Percentiles rank a stretch among this genome's conserved stretches.
These are phyloP conservation scores for Circinella umbellata DNA, from an alignment of 371 early-diverging fungal species.

Conservation along the genomic window DNA sequence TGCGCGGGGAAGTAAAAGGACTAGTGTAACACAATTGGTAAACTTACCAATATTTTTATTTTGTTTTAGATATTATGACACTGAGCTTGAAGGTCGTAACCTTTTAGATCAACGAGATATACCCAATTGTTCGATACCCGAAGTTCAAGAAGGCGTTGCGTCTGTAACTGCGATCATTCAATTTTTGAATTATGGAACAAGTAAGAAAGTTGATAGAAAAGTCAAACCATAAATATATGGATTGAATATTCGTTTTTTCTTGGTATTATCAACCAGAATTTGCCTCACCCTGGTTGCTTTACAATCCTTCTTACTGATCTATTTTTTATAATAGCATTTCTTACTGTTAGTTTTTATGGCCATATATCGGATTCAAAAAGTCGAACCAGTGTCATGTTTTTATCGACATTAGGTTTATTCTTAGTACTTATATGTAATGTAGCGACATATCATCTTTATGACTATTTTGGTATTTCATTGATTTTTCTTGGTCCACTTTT, in stretches of 20 bases:
- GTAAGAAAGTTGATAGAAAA: slow-evolving; percentile 26
- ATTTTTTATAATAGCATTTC: slow-evolving; percentile 28
- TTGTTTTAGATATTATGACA: slow-evolving; percentile 33
- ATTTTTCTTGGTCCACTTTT: slow-evolving; percentile 41
- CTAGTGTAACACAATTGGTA: neutral
- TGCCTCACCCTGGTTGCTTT: neutral
- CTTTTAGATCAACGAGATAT: slow-evolving; percentile 11
- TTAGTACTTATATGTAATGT: slow-evolving; percentile 25
- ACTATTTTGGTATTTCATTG: slow-evolving; percentile 35
- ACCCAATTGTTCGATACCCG: slow-evolving; percentile 48
- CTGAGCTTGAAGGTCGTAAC: slow-evolving; percentile 1
- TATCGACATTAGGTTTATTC: slow-evolving; percentile 31
- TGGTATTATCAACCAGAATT: neutral
- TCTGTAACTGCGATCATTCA: slow-evolving; percentile 34
- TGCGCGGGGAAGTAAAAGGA: no score
- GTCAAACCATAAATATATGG: neutral
- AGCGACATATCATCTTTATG: slow-evolving; percentile 25
- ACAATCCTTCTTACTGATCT: neutral
- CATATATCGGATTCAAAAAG: slow-evolving; percentile 49
- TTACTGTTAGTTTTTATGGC: slow-evolving; percentile 46
- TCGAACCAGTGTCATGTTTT: slow-evolving; percentile 27
- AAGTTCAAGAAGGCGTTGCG: slow-evolving; percentile 47
- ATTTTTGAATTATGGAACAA: slow-evolving; percentile 30
- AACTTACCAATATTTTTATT: neutral
- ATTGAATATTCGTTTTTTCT: neutral